phyloP scores from a whole-genome alignment of 768 basidiomycete genomes.

The Serpula lacrymans region DNA sequence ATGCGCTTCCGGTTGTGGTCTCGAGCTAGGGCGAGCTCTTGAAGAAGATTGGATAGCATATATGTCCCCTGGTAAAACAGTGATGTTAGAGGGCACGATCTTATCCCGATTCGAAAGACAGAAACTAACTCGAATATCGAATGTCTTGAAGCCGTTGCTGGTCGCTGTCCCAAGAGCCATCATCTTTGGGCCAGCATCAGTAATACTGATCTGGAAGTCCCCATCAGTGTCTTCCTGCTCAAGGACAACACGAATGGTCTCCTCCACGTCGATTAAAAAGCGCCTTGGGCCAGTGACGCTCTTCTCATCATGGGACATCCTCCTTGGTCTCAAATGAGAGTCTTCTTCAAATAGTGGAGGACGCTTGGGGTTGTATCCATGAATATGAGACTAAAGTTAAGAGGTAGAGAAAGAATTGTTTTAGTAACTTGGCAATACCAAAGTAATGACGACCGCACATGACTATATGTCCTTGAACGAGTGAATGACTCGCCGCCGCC shows the following conservation, averaged over 20 bases:
- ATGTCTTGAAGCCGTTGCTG: constrained; percentile 96
- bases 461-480: constrained; percentile 85
- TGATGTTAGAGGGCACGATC: constrained; percentile 8
- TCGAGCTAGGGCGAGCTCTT: constrained; percentile 94
- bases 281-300: constrained; percentile 74
- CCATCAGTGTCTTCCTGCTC: constrained; percentile 98
- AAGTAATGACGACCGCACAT: constrained; percentile 45
- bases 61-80: constrained; percentile 76
- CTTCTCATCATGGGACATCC: constrained; percentile 94
- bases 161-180: constrained; percentile 95
- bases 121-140: constrained; percentile 80
- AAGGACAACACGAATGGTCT: constrained; percentile 92
- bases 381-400: constrained; percentile 56
- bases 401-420: constrained; percentile 16
- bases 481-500: constrained; percentile 75
- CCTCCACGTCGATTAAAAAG: constrained; percentile 96
- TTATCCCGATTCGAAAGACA: not conserved
- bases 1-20: constrained; percentile 95
- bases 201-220: constrained; percentile 94
- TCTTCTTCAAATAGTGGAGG: constrained; percentile 76
- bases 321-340: constrained; percentile 64
- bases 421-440: constrained; percentile 10
- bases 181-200: constrained; percentile 95
- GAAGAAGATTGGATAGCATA: constrained; percentile 98
- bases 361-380: constrained; percentile 69